phyloP scores from a whole-genome alignment of 2,329 filamentous ascomycete species.

The Gyromitra esculenta region DNA sequence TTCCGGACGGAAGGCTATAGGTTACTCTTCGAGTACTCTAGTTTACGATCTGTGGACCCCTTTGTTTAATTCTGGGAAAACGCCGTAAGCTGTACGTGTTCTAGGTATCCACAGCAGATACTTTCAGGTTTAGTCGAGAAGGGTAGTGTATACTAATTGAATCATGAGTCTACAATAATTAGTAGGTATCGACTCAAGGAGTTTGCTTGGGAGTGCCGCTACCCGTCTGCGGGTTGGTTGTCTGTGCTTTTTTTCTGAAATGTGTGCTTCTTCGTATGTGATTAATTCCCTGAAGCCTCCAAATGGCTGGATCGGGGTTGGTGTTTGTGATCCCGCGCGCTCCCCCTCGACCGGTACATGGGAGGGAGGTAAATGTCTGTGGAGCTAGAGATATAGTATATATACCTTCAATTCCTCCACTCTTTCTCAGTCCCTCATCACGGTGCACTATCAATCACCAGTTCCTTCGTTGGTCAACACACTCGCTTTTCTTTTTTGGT shows the following conservation, averaged over 20 bases:
- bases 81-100: not conserved
- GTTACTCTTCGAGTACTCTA: not conserved
- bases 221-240: slow-evolving; percentile 27
- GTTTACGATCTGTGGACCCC: not conserved
- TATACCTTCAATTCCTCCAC: slow-evolving; percentile 40
- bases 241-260: slow-evolving; percentile 15
- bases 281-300: not conserved
- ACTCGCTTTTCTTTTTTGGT: slow-evolving; percentile 38
- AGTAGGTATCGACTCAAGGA: not conserved
- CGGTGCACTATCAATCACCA: slow-evolving; percentile 34
- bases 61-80: not conserved
- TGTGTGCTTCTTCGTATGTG: slow-evolving; percentile 11
- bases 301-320: slow-evolving; percentile 16
- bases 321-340: slow-evolving; percentile 29
- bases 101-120: not conserved
- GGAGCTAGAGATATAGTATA: slow-evolving; percentile 36
- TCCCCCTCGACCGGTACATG: not conserved
- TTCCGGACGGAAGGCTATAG: not conserved
- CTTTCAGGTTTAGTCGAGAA: not conserved
- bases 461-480: slow-evolving; percentile 25
- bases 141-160: not conserved
- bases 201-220: slow-evolving; percentile 25
- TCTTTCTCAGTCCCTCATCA: slow-evolving; percentile 19
- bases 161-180: not conserved
- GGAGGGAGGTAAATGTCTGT: not conserved